Base-by-base conservation (phyloP, 169 alveolate genomes). In the Plasmodium chabaudi region DNA sequence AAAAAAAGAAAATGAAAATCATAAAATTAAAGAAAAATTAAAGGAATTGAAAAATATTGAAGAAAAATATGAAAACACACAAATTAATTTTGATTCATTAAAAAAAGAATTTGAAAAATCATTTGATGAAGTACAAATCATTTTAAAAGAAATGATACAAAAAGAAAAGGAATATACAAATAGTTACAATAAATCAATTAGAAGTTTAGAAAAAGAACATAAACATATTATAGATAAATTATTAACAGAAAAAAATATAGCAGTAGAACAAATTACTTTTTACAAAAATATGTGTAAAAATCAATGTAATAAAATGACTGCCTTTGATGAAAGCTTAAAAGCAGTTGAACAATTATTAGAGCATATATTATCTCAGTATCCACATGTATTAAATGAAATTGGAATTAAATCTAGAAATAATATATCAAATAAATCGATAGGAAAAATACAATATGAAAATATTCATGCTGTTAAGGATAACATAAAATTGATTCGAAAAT, bases 381-480 rank as follows among this genome's bases (percentile, higher is more conserved):
- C 88, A 2, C 75, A 63, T 25, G 7, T 75, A 19, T 64, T 75
- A 55, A 75, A 63, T 57, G 88, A 75, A 15, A 27, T 75, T 64
- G 65, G 51, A 75, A 67, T 57, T 10, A 75, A 44, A 55, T 75
- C 75, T 56, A 75, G 88, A 75, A 75, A 49, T 55, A 61, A 75
- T 44, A 53, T 75, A 5, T 42, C 65, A 75, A 75, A 75, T 75
- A 75, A 75, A 34, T 75, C 88, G 21, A 63, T 61, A 49, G 88
- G 88, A 47, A 75, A 75, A 75, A 75, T 75, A 75, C 88, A 75
- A 27, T 75, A 75, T 63, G 88, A 75, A 75, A 75, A 75, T 51
- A 75, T 75, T 4, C 88, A 75, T 21, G 68, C 88, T 63, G 88
- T 57, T 2, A 10, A 75, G 12, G 88, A 75, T 25, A 75, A 75